Base-by-base conservation (phyloP, 805 yeast genomes). In the Jamesozyma gamospora region DNA sequence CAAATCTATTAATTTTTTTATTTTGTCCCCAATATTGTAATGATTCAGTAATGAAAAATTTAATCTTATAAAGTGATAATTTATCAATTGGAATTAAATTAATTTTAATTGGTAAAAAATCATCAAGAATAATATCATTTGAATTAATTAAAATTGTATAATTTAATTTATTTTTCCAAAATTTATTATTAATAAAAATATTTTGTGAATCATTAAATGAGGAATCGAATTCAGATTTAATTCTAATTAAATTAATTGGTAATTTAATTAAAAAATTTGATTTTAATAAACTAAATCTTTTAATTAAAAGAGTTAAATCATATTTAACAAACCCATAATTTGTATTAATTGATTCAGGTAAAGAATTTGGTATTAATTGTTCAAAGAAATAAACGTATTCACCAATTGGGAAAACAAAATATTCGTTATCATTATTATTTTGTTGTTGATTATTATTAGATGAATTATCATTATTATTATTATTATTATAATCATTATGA, bases 361-460 rank as follows among this genome's bases (percentile, higher is more conserved):
- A 65, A 12, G 83, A 75, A 6, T 88, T 73, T 7, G 83, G 88
- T 28, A 92, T 68, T 4, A 94, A 80, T 40, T 85, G 83, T 59
- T 92, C 97, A 58, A 90, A 90, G 45, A 82, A 82, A 65, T 88
- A 90, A 36, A 85, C 71, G 54, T 92, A 90, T 52, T 85, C 95
- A 14, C 96, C 96, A 0, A 92, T 84, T 13, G 71, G 66, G 50
- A 87, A 86, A 3, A 63, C 59, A 37, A 69, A 69, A 51, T 63
- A 48, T 8, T 51, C 55, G 17, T 17, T 19, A 13, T 12, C 10
- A 32, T 6, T 27, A 6, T 27, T n/a, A 8, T 21, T 21, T 21
- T 8, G 24, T 21, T 21, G 8, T 6, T 8, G 24, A 25, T 11
- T 12, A 27, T 27, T 12, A 27, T 27, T 27, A n/a, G n/a, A n/a